These are phyloP conservation scores for Poteriospumella lacustris DNA, from an alignment of 108 stramenopile genomes.

Conservation along the genomic window DNA sequence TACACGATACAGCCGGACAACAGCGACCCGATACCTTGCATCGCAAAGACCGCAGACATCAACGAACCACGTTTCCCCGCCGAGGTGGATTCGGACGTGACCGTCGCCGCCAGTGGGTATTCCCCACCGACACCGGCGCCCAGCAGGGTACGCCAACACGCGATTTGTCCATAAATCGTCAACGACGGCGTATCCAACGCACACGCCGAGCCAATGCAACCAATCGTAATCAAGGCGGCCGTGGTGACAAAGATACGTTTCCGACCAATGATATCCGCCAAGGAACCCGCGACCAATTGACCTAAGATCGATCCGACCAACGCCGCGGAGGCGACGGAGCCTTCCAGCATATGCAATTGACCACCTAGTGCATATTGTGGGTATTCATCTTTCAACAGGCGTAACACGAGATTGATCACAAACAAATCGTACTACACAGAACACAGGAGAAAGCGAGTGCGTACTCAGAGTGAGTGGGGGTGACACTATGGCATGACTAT, in stretches of 20 bases:
- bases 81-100: slow-evolving; percentile 36
- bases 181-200: background rate
- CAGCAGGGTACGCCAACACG: slow-evolving; percentile 42
- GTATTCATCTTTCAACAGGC: slow-evolving; percentile 13
- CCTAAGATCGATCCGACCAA: slow-evolving; percentile 30
- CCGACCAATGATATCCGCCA: slow-evolving; percentile 30
- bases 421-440: slow-evolving; percentile 1
- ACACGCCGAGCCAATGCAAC: background rate
- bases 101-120: slow-evolving; percentile 56
- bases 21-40: slow-evolving; percentile 53
- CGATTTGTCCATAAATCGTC: slow-evolving; percentile 38
- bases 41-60: slow-evolving; percentile 44
- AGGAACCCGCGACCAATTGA: slow-evolving; percentile 23
- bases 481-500: background rate
- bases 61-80: slow-evolving; percentile 33
- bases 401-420: background rate
- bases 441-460: background rate
- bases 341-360: background rate
- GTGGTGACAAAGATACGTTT: slow-evolving; percentile 20
- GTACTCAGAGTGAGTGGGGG: background rate
- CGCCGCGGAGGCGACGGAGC: slow-evolving; percentile 19
- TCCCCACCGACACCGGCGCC: slow-evolving; percentile 59
- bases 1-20: slow-evolving; percentile 10
- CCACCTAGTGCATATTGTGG: background rate
- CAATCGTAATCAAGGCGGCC: background rate